Evolutionary conservation across 345 rosid genomes (phyloP).

Genomic region (Eucalyptus melliodora): DNA sequence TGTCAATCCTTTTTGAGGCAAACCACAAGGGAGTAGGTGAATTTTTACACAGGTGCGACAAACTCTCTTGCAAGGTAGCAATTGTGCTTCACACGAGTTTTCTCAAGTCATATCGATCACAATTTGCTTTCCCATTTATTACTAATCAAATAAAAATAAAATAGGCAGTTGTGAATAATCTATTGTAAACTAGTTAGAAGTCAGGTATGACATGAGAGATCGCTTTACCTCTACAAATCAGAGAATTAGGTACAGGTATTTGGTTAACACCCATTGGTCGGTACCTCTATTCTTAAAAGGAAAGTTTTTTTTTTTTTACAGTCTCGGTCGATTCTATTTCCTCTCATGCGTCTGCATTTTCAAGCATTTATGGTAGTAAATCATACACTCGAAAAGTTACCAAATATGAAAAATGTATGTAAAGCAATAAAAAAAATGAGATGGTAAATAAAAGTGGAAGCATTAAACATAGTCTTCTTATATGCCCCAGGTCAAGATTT

Average conservation of each 20-base stretch:
- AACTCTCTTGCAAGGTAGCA: not conserved
- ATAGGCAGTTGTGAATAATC: not conserved
- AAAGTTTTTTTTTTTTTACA: not conserved
- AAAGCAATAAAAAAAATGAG: not conserved
- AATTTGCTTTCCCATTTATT: not conserved
- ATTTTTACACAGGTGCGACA: rapidly evolving
- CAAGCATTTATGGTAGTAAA: not conserved
- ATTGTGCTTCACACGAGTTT: not conserved
- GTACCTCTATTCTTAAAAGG: not conserved
- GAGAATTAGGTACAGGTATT: not conserved
- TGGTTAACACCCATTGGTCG: too few species aligned
- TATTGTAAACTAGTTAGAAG: not conserved
- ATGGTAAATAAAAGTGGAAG: not conserved
- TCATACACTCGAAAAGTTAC: not conserved
- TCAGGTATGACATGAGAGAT: not conserved
- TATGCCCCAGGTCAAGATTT: not conserved
- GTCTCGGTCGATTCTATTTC: not conserved
- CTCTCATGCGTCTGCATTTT: not conserved
- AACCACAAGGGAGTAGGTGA: not conserved
- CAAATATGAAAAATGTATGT: not conserved
- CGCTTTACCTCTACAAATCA: not conserved
- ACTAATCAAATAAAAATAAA: not conserved
- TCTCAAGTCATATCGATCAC: not conserved
- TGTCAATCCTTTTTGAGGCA: not conserved
- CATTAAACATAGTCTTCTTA: not conserved